Conservation (phyloP, 352 stramenopile species). For the Phytopythium ostracodes region DNA sequence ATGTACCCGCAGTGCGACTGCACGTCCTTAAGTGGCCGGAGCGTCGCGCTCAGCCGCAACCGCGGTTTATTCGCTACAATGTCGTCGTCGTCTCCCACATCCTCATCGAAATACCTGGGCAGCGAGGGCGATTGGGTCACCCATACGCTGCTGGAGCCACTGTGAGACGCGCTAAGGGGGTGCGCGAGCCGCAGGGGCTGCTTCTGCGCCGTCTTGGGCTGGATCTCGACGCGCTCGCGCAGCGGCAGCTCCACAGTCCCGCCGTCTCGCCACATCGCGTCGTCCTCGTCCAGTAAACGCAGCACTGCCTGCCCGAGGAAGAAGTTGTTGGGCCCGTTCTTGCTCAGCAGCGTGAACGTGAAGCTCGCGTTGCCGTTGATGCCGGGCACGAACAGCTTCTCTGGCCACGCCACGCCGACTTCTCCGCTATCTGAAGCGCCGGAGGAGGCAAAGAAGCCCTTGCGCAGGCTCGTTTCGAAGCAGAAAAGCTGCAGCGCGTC, state of each 20-base stretch:
- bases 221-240: constrained; percentile 43
- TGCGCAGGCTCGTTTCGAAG: constrained; percentile 56
- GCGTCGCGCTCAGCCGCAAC: constrained; percentile 31
- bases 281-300: constrained; percentile 34
- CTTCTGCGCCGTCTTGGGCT: constrained; percentile 53
- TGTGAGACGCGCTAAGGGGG: neutral
- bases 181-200: constrained; percentile 41
- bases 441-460: constrained; percentile 12
- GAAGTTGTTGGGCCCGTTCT: constrained; percentile 77
- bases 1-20: constrained; percentile 65
- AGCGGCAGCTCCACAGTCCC: constrained; percentile 35
- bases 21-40: constrained; percentile 44
- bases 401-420: constrained; percentile 43
- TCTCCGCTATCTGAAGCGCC: constrained; percentile 6
- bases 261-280: constrained; percentile 42
- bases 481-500: constrained; percentile 66
- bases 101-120: constrained; percentile 1
- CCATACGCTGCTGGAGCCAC: constrained; percentile 10
- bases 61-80: constrained; percentile 2
- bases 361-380: constrained; percentile 65
- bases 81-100: constrained; percentile 11
- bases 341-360: constrained; percentile 68
- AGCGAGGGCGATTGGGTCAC: neutral
- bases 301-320: constrained; percentile 60
- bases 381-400: constrained; percentile 61